A percentile compares a stretch with the other conserved stretches of the same genome.
Conservation (phyloP, 129 eudicot genomes). For the Calendula officinalis region DNA sequence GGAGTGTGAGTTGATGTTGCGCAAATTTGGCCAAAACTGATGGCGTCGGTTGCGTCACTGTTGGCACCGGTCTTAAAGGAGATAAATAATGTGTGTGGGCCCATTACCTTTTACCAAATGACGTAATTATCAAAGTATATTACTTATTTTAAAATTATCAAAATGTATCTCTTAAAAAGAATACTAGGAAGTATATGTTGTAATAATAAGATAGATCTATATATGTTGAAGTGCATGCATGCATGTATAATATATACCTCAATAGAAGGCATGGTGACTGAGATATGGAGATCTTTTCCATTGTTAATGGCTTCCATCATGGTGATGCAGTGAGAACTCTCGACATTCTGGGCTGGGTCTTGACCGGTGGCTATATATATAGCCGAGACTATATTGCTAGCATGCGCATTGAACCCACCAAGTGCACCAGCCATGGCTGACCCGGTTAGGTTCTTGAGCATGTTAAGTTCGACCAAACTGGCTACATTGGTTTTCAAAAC, state of each 20-base stretch:
- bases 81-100: no score
- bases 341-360: constrained; percentile 63
- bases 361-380: constrained; percentile 58
- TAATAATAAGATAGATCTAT: not conserved
- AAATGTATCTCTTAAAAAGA: no score
- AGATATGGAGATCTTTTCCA: constrained; percentile 61
- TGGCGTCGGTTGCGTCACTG: no score
- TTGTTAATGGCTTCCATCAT: constrained; percentile 56
- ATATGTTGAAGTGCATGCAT: not conserved
- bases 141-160: no score
- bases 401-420: constrained; percentile 69
- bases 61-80: no score
- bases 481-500: constrained; percentile 50
- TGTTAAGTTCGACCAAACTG: constrained; percentile 52
- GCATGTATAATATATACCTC: constrained; percentile 44
- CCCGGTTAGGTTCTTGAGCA: constrained; percentile 57
- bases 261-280: constrained; percentile 68
- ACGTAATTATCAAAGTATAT: no score
- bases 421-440: constrained; percentile 62
- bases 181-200: no score
- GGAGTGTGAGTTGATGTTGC: no score
- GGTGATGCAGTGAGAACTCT: constrained; percentile 60
- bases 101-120: no score
- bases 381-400: constrained; percentile 58
- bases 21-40: no score